A percentile compares a stretch with the other conserved stretches of the same genome.
Evolutionary conservation across 2,329 filamentous ascomycete genomes (phyloP).

Genomic region (Microthyrium microscopicum): DNA sequence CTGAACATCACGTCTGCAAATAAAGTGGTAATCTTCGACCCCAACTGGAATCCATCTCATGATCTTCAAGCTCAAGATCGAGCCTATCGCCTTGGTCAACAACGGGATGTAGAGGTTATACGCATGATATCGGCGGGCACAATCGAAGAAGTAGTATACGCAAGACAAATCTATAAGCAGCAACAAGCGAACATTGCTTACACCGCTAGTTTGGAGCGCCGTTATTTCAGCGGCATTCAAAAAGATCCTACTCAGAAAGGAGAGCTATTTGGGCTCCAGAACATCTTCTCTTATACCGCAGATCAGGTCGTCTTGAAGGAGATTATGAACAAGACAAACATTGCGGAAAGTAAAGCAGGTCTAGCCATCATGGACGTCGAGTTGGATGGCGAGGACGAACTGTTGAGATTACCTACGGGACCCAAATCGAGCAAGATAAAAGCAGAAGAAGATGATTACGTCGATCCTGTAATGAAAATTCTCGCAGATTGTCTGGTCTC

Average conservation of each 20-base stretch:
- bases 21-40: slow-evolving; percentile 93
- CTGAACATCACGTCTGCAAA: slow-evolving; percentile 96
- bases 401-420: no score
- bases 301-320: slow-evolving; percentile 73
- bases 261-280: slow-evolving; percentile 81
- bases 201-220: slow-evolving; percentile 74
- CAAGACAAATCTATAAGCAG: slow-evolving; percentile 95
- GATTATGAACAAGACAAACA: slow-evolving; percentile 96
- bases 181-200: slow-evolving; percentile 98
- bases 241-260: slow-evolving; percentile 68
- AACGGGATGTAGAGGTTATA: slow-evolving; percentile 86
- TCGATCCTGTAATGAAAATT: slow-evolving; percentile 54
- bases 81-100: slow-evolving; percentile 89
- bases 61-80: slow-evolving; percentile 93
- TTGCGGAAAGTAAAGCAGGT: slow-evolving; percentile 79
- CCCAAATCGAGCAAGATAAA: no score
- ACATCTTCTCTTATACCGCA: slow-evolving; percentile 69
- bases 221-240: slow-evolving; percentile 92
- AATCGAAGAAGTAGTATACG: slow-evolving; percentile 94
- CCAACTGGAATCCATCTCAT: slow-evolving; percentile 92
- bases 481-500: slow-evolving; percentile 48
- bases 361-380: slow-evolving; percentile 67
- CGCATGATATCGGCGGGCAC: slow-evolving; percentile 80
- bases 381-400: slow-evolving; percentile 30
- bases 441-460: slow-evolving; percentile 27